Evolutionary conservation across 768 basidiomycete species (phyloP), one percentile per base, ranked within the genome.

Genomic region (Boletus barrowsii): DNA sequence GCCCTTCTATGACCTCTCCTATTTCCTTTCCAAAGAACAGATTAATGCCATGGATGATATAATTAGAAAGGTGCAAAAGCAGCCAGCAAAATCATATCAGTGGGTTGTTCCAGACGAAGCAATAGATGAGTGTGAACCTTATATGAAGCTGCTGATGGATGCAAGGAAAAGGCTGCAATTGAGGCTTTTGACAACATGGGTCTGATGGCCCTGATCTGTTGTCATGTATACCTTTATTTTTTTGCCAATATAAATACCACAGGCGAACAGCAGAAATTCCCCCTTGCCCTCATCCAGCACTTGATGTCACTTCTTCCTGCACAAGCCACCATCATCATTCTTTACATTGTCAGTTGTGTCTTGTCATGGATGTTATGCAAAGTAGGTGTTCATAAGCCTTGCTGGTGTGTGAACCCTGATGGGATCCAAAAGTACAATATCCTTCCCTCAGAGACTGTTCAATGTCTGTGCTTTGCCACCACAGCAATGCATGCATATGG

Each of bases 121-220:
- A 0, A 44, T 78, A 2, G 69, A 77, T 29, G 60, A 62, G 3
- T 77, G 76, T 26, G 43, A 48, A n/a, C 54, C 3, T 64, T 67
- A 5, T 53, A 56, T 6, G 29, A 56, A 24, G 56, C 39, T 47
- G 22, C 22, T 22, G 22, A 22, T 22, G 22, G 22, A 22, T 3
- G 55, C 36, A 55, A 58, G 15, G 35, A 58, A 10, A 58, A 58
- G 18, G 22, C 67, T 0, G 51, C 51, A 5, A 62, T 57, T 13
- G 59, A 64, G 8, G 53, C 51, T n/a, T 74, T 71, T 47, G 67
- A 76, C 42, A 67, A 72, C 36, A 64, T 57, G 3, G 72, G 76
- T 0, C 49, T 74, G 32, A 76, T 77, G 70, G 70, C 69, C 0
- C 56, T 77, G 0, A 69, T 74, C 0, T 77, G 75, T 54, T 51